Percentiles rank a stretch among this genome's conserved stretches.
Evolutionary conservation across 805 yeast species (phyloP).

Genomic region (Peterozyma xylosa): DNA sequence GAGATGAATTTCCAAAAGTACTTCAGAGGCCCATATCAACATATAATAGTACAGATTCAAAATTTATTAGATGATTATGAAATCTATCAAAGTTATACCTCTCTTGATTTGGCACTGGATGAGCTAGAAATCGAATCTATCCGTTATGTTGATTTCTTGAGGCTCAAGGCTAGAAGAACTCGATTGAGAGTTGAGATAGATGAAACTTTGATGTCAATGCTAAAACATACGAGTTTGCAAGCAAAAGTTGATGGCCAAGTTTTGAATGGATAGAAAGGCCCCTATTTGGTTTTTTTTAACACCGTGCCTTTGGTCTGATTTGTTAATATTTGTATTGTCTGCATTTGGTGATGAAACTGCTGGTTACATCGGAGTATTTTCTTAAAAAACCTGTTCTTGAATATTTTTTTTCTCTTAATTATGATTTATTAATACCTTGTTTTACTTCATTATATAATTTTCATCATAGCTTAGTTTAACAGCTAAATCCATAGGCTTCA

Average conservation of each 20-base stretch:
- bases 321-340: too few species aligned
- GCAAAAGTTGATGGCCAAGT: conserved; percentile 2
- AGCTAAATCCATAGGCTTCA: too few species aligned
- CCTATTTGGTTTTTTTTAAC: background rate
- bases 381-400: too few species aligned
- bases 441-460: too few species aligned
- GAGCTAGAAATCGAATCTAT: background rate
- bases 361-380: too few species aligned
- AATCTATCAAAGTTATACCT: background rate
- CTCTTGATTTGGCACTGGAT: background rate
- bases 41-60: background rate
- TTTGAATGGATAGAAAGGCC: background rate
- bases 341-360: too few species aligned
- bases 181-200: conserved; percentile 2
- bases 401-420: too few species aligned
- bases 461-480: too few species aligned
- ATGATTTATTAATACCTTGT: too few species aligned
- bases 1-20: conserved; percentile 1
- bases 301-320: too few species aligned
- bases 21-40: conserved; percentile 3
- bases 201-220: conserved; percentile 2
- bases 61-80: background rate
- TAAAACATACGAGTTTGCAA: conserved; percentile 1
- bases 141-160: background rate
- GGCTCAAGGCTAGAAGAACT: background rate